Evolutionary conservation across 192 early-diverging fungal species (phyloP), one percentile per base, ranked within the genome.

Genomic region (Gryganskiella cystojenkinii): DNA sequence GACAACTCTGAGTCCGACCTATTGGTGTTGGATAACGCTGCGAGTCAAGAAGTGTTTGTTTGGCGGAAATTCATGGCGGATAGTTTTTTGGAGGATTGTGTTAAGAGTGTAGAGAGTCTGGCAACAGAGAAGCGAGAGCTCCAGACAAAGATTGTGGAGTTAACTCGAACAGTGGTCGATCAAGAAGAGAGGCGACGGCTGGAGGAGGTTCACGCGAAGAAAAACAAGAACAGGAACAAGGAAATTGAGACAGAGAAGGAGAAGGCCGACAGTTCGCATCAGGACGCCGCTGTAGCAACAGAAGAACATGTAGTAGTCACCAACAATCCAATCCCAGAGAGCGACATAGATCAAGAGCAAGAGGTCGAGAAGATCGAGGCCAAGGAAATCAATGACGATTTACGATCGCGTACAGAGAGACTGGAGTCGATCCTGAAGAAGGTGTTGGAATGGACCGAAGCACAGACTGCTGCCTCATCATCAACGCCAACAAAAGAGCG

Each of bases 61-160:
- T 78, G 74, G 74, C 74, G 74, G 9, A 78, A 59, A 33, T 69
- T 57, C 22, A 58, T 35, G 22, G 74, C 74, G 13, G 66, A 78
- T 22, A 31, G 53, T 1, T 78, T 78, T 31, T 42, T 78, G 47
- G 74, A 78, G 47, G 61, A 69, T 11, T 78, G 74, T 40, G 74
- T 69, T 30, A 67, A 58, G 74, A 54, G 55, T 43, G 61, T 78
- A 0, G 74, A 78, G 51, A 31, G 27, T 22, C 56, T 78, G 45
- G 74, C 67, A n/a, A 24, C 31, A 13, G 74, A 78, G 43, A 68
- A 53, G 43, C 49, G 53, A 25, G 67, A 78, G 40, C 34, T 78
- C 1, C 74, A 78, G 56, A 61, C 55, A 1, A 52, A 47, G 34
- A 30, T 69, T 19, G 57, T 50, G 3, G 71, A 75, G 27, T 34